Evolutionary conservation across 768 basidiomycete species (phyloP), one percentile per base, ranked within the genome.

Genomic region (Ramaria sp.): DNA sequence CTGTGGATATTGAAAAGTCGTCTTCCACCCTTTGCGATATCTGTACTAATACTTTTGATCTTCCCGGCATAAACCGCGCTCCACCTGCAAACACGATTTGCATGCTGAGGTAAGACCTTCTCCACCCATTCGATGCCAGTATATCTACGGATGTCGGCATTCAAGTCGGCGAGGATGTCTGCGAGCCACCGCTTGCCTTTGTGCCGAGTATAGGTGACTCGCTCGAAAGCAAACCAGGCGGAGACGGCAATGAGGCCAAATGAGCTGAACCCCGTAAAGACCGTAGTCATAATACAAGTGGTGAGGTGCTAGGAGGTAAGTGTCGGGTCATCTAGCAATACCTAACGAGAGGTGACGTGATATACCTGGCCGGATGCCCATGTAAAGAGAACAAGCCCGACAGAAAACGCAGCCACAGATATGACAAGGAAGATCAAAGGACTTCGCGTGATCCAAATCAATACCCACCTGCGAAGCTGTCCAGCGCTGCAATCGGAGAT

Each of bases 391-490:
- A 84, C 82, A 17, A 90, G 75, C 13, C 88, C 88, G 42, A 86
- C 76, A 0, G 85, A 89, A 69, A 91, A 91, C 68, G 84, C 86
- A 41, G 86, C 85, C 46, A 90, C 87, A 53, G 88, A 88, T 67
- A 90, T 75, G 59, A 90, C 87, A 47, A 90, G 79, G 71, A 90
- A 88, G 60, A 89, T 84, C 34, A 91, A 74, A 13, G 88, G 88
- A 5, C 86, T 87, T 37, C 87, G 75, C 66, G 89, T 90, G 71
- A 90, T 90, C 88, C 86, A 91, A 27, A 90, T 89, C 56, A 86
- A 70, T 45, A 87, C 84, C 84, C 86, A 87, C 53, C 52, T 53
- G 42, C 7, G 27, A 39, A 20, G 13, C n/a, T 7, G 33, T 19
- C 3, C 30, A 45, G 17, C 38, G 20, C n/a, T n/a, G 5, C 15